Percentiles rank a stretch among this genome's conserved stretches.
These are phyloP conservation scores for Byssochlamys sp. DNA, from an alignment of 2,329 filamentous ascomycete species.

Conservation along the genomic window DNA sequence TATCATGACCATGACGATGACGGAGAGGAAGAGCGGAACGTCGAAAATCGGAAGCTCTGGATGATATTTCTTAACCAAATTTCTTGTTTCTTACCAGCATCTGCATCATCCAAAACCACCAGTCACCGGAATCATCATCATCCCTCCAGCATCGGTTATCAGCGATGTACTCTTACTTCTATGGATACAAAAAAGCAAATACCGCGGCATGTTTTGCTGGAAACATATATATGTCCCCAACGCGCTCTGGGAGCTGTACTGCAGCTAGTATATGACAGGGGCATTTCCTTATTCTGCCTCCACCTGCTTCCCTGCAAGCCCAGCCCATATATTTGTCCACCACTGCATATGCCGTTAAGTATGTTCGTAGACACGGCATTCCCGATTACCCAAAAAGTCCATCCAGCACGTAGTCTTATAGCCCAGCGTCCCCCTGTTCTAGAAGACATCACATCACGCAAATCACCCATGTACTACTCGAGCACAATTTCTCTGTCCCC, in stretches of 20 bases:
- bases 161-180: background rate
- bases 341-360: background rate
- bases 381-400: no score
- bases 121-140: background rate
- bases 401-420: background rate
- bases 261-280: background rate
- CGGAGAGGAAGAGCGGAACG: background rate
- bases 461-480: no score
- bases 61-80: background rate
- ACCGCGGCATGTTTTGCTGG: background rate
- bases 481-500: no score
- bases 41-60: background rate
- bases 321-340: background rate
- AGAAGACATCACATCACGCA: no score
- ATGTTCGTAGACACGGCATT: background rate
- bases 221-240: background rate
- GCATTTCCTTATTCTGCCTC: background rate
- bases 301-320: background rate
- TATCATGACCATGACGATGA: conserved; percentile 1
- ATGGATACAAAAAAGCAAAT: background rate
- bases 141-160: background rate
- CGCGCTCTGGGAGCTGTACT: background rate
- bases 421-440: background rate
- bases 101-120: background rate
- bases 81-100: background rate